A percentile compares a stretch with the other conserved stretches of the same genome.
phyloP scores from a whole-genome alignment of 2,329 filamentous ascomycete species.

The Cercospora sojina region DNA sequence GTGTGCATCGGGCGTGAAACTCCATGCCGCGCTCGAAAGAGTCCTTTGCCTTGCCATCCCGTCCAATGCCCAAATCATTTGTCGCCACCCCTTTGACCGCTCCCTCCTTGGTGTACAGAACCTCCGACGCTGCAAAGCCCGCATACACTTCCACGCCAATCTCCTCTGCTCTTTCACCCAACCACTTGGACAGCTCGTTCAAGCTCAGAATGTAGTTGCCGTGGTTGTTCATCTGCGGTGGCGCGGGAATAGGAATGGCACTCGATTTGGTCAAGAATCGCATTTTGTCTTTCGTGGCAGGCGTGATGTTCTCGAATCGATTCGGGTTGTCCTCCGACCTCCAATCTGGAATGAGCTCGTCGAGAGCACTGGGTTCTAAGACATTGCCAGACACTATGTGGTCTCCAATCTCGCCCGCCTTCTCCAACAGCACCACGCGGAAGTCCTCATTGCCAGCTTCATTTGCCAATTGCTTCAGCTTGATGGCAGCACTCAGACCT shows the following conservation, averaged over 20 bases:
- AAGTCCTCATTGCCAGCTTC: slow-evolving; percentile 95
- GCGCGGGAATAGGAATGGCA: slow-evolving; percentile 77
- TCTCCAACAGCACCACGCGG: slow-evolving; percentile 86
- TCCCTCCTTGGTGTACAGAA: slow-evolving; percentile 82
- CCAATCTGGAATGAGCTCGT: slow-evolving; percentile 94
- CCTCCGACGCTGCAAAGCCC: slow-evolving; percentile 90
- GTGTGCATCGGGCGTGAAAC: slow-evolving; percentile 86
- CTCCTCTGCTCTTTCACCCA: slow-evolving; percentile 95
- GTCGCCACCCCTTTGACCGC: slow-evolving; percentile 92
- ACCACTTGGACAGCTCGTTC: slow-evolving; percentile 93
- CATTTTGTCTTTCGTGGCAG: slow-evolving; percentile 83
- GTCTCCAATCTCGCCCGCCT: slow-evolving; percentile 89
- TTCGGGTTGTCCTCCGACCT: slow-evolving; percentile 82
- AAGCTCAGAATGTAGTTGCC: slow-evolving; percentile 97
- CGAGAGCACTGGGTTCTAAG: slow-evolving; percentile 80
- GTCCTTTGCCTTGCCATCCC: slow-evolving; percentile 81
- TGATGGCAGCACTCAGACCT: slow-evolving; percentile 87
- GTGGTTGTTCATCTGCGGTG: slow-evolving; percentile 97
- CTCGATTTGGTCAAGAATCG: slow-evolving; percentile 82
- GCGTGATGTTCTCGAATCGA: slow-evolving; percentile 82
- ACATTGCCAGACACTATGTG: slow-evolving; percentile 97
- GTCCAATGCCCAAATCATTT: slow-evolving; percentile 83
- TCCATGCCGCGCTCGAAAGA: slow-evolving; percentile 97
- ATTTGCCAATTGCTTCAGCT: slow-evolving; percentile 91
- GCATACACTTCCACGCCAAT: slow-evolving; percentile 93